Evolutionary conservation across 225 moss, liverwort and hornwort species (phyloP).

Genomic region (Climacium dendroides): DNA sequence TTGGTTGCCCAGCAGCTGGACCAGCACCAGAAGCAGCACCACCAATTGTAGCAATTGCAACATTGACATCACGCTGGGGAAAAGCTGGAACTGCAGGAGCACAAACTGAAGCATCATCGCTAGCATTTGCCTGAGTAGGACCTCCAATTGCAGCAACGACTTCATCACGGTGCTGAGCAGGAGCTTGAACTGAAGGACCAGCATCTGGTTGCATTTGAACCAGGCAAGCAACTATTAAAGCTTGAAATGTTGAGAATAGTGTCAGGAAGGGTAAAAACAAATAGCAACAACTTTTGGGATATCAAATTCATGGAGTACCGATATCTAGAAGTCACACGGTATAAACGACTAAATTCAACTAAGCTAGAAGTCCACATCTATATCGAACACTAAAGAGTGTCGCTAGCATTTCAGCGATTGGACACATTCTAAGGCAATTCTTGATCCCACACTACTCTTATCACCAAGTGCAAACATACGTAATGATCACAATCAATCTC

Average conservation of each 20-base stretch:
- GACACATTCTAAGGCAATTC: not conserved
- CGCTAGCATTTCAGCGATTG: not conserved
- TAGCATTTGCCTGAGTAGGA: not conserved
- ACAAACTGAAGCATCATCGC: not conserved
- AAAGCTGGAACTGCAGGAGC: not conserved
- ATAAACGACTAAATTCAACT: not conserved
- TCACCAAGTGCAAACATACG: not conserved
- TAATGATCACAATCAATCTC: not conserved
- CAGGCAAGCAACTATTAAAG: not conserved
- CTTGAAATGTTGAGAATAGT: not conserved
- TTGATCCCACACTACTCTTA: not conserved
- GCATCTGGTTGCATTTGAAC: not conserved
- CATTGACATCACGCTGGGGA: not conserved
- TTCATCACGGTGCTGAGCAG: not conserved
- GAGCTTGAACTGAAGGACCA: not conserved
- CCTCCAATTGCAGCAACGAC: not conserved
- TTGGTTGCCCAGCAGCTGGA: not conserved
- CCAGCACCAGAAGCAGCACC: not conserved
- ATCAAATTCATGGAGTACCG: not conserved
- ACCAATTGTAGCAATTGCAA: not conserved
- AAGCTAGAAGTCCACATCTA: not conserved
- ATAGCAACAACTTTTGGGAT: not conserved
- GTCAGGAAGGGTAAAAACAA: not conserved
- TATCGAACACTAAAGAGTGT: not conserved
- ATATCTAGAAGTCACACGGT: not conserved